These are phyloP conservation scores for Lactarius pseudohatsudake DNA, from an alignment of 768 basidiomycete genomes.

Conservation along the genomic window DNA sequence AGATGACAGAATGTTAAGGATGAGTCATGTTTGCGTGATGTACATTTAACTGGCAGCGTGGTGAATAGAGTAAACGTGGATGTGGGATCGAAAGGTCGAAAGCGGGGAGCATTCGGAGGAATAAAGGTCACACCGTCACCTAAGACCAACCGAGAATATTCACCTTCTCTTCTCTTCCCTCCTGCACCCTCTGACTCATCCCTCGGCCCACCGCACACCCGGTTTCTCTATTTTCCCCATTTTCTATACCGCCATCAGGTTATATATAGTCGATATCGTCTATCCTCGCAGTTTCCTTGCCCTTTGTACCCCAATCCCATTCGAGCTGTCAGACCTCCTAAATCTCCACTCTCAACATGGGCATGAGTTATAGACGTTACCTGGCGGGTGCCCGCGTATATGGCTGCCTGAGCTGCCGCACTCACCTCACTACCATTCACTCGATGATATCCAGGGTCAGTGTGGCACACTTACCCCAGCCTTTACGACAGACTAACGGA, in stretches of 20 bases:
- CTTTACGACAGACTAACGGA: conserved; percentile 27
- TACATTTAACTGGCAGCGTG: neutral
- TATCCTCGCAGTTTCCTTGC: conserved; percentile 11
- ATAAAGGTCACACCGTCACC: conserved; percentile 15
- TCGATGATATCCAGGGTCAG: conserved; percentile 87
- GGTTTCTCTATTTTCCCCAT: neutral
- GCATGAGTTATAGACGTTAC: conserved; percentile 87
- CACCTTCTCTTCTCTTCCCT: neutral
- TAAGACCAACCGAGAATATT: neutral
- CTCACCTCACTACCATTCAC: conserved; percentile 88
- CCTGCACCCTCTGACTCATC: conserved; percentile 7
- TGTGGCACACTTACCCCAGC: conserved; percentile 20
- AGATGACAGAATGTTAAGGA: conserved; percentile 2
- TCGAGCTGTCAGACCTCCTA: conserved; percentile 9
- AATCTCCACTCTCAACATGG: conserved; percentile 51
- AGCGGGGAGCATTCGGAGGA: conserved; percentile 3
- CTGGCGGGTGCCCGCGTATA: conserved; percentile 84
- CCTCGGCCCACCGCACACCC: conserved; percentile 5
- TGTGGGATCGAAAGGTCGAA: neutral
- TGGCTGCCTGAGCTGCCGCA: conserved; percentile 83
- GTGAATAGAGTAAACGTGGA: conserved; percentile 8
- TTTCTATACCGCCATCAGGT: conserved; percentile 15
- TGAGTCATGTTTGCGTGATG: conserved; percentile 2
- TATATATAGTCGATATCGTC: conserved; percentile 21
- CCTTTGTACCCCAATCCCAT: conserved; percentile 17